Conservation (phyloP, 768 basidiomycete genomes). For the Mycena chlorophos region DNA sequence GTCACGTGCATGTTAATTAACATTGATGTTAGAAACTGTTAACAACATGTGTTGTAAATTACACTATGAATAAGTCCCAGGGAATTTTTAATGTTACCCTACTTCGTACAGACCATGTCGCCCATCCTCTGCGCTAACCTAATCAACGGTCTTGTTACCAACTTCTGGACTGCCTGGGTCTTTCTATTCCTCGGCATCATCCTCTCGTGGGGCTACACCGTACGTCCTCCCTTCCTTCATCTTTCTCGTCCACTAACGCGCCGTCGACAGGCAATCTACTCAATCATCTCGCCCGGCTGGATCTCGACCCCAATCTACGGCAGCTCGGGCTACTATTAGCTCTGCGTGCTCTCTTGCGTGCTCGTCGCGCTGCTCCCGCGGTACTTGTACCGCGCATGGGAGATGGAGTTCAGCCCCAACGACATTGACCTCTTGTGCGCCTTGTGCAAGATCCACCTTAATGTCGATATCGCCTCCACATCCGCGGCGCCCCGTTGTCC, state of each 20-base stretch:
- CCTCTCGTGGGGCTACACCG: conserved; percentile 77
- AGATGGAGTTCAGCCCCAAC: conserved; percentile 68
- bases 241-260: neutral
- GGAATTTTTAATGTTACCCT: neutral
- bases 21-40: neutral
- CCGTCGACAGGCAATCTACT: conserved; percentile 70
- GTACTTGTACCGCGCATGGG: conserved; percentile 72
- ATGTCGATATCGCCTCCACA: conserved; percentile 51
- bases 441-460: conserved; percentile 66
- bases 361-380: conserved; percentile 79
- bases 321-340: conserved; percentile 86
- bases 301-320: conserved; percentile 74
- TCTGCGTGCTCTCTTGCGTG: conserved; percentile 71
- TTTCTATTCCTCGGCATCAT: conserved; percentile 82
- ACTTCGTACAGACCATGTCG: conserved; percentile 74
- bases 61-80: neutral
- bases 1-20: neutral
- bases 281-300: conserved; percentile 79
- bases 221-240: no score
- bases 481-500: conserved; percentile 29
- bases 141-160: conserved; percentile 88
- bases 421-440: conserved; percentile 84
- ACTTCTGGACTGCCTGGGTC: conserved; percentile 92
- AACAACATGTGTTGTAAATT: neutral
- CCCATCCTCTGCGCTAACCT: conserved; percentile 79